Conservation (phyloP, 2,329 filamentous ascomycete species). For the Talaromyces atroroseus region DNA sequence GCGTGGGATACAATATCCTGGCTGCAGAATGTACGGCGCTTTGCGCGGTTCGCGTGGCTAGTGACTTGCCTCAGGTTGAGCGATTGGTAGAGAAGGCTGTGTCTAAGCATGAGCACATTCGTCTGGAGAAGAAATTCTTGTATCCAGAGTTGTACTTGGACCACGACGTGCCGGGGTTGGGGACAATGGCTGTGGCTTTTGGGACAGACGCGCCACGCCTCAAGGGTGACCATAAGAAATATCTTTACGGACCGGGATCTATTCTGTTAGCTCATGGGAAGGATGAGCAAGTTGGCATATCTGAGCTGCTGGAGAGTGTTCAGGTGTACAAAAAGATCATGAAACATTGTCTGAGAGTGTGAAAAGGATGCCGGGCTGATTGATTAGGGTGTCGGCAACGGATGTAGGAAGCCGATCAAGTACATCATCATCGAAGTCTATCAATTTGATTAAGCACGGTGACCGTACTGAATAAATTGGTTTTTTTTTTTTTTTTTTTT, state of each 20-base stretch:
- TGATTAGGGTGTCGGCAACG: constrained; percentile 1
- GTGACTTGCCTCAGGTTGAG: constrained; percentile 31
- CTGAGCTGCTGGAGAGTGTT: constrained; percentile 37
- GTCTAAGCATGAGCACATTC: constrained; percentile 27
- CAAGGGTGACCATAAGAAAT: constrained; percentile 28
- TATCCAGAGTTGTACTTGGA: constrained; percentile 37
- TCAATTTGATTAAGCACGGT: neutral
- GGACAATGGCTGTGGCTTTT: constrained; percentile 32
- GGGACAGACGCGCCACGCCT: constrained; percentile 39
- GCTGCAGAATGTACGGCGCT: constrained; percentile 35
- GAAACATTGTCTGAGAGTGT: constrained; percentile 3
- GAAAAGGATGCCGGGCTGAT: neutral
- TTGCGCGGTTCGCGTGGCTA: constrained; percentile 37
- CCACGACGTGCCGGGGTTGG: constrained; percentile 36
- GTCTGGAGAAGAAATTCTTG: constrained; percentile 31
- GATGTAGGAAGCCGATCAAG: neutral
- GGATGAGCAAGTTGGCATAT: constrained; percentile 32
- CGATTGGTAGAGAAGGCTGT: constrained; percentile 28
- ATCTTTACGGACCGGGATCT: constrained; percentile 38
- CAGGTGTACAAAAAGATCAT: constrained; percentile 29
- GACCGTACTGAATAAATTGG: neutral
- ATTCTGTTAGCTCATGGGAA: constrained; percentile 37
- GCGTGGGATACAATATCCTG: constrained; percentile 37
- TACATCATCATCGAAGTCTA: constrained; percentile 1
- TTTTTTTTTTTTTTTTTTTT: too few relatives aligned